These are phyloP conservation scores for Neurospora sp. DNA, from an alignment of 495 filamentous ascomycete genomes.

Conservation along the genomic window DNA sequence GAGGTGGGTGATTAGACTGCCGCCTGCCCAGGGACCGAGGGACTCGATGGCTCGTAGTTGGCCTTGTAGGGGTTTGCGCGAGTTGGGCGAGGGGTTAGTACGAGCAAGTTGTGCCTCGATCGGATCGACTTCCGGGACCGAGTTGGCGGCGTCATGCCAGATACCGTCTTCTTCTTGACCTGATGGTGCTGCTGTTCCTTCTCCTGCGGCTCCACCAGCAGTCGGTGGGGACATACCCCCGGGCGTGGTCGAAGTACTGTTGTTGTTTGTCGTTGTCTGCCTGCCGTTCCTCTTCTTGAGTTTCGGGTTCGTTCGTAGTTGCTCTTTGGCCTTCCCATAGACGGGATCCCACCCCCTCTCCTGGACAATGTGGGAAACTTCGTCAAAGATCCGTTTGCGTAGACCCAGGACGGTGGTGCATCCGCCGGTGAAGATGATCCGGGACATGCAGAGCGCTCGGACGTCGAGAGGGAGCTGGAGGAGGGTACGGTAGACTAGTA, in stretches of 20 bases:
- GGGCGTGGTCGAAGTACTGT: neutral
- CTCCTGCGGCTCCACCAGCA: neutral
- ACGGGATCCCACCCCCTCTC: slow-evolving; percentile 69
- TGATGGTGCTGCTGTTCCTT: neutral
- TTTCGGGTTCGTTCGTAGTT: slow-evolving; percentile 43
- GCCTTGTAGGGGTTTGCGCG: slow-evolving; percentile 31
- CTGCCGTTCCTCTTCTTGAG: slow-evolving; percentile 30
- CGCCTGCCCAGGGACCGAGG: slow-evolving; percentile 81
- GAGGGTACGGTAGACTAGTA: slow-evolving; percentile 66
- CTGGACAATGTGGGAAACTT: slow-evolving; percentile 54
- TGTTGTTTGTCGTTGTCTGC: slow-evolving; percentile 9
- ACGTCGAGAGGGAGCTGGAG: slow-evolving; percentile 70
- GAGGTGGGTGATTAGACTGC: slow-evolving; percentile 67
- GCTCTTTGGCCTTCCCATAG: slow-evolving; percentile 48
- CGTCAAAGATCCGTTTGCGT: slow-evolving; percentile 65
- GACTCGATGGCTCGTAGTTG: slow-evolving; percentile 67
- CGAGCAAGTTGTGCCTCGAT: slow-evolving; percentile 50
- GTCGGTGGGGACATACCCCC: neutral
- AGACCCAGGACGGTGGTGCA: slow-evolving; percentile 72
- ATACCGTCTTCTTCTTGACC: slow-evolving; percentile 19
- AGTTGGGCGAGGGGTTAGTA: neutral
- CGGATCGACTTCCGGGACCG: slow-evolving; percentile 45
- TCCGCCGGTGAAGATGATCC: slow-evolving; percentile 81
- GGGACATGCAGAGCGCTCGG: slow-evolving; percentile 75
- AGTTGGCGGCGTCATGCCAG: slow-evolving; percentile 32